A percentile compares a stretch with the other conserved stretches of the same genome.
Evolutionary conservation across 805 yeast species (phyloP).

Genomic region (Ogataea glucozyma): DNA sequence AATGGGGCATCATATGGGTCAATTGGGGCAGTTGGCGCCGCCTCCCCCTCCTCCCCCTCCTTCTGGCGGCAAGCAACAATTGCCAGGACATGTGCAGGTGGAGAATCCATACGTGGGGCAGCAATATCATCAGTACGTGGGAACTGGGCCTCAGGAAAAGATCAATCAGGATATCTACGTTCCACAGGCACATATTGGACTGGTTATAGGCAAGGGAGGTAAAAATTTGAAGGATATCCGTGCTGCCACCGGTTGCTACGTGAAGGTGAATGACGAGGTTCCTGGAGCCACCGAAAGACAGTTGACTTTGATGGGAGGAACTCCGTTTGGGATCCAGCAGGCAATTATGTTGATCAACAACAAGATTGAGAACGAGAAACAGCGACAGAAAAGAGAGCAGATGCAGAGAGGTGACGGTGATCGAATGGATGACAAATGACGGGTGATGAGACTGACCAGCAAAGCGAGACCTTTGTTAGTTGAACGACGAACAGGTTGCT

Average conservation of each 20-base stretch:
- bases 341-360: conserved; percentile 73
- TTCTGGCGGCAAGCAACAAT: no score
- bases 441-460: no score
- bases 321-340: conserved; percentile 61
- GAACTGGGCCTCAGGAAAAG: conserved; percentile 42
- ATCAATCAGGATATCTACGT: conserved; percentile 71
- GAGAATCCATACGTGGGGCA: conserved; percentile 1
- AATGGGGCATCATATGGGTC: no score
- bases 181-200: conserved; percentile 77
- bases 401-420: conserved; percentile 12
- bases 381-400: conserved; percentile 31
- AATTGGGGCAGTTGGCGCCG: no score
- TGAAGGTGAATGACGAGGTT: conserved; percentile 61
- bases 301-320: conserved; percentile 66
- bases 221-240: conserved; percentile 77
- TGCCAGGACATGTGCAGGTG: conserved; percentile 1
- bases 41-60: no score
- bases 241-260: conserved; percentile 71
- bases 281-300: conserved; percentile 61
- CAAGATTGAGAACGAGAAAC: conserved; percentile 65
- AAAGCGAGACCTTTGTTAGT: neutral
- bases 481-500: neutral
- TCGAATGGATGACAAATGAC: neutral
- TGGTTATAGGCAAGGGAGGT: conserved; percentile 86
- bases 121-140: conserved; percentile 1